Evolutionary conservation across 2,329 filamentous ascomycete species (phyloP), one percentile per base, ranked within the genome.

Genomic region (Colletotrichum orbiculare): DNA sequence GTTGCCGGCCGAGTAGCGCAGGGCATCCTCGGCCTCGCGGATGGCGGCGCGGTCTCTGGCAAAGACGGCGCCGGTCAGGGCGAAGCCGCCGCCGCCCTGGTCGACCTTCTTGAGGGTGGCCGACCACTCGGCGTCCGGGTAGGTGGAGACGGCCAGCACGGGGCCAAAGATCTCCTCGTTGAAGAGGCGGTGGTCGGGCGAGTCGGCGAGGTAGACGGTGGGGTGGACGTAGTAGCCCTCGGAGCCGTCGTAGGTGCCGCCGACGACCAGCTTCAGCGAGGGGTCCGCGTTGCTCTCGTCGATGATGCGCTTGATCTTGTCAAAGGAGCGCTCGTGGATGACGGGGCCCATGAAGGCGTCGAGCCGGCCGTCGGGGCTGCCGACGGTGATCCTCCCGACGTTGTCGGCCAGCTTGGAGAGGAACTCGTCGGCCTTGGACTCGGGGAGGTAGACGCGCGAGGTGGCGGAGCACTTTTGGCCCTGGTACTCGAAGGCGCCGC

Each of bases 1-100:
- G 76, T 86, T 87, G 50, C 85, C 85, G 9, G 84, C 85, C 12
- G 83, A 77, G 70, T 86, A 83, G 47, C 83, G 80, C 33, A 87
- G 79, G 13, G 76, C 76, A 25, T 83, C 78, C 73, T 85, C 81
- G 1, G 84, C 85, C 60, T 83, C 75, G 2, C 81, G 79, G 41
- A 85, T 78, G 8, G 81, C 84, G 11, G 71, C 72, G 1, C 79
- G 80, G 69, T 84, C 82, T 7, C 78, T 76, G 42, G 82, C 82
- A 70, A 85, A 85, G 52, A 85, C 77, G 4, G 81, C 76, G 8
- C 83, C 83, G 1, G 83, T 85, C 55, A 85, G 73, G 4, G 76
- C 78, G 62, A 83, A 82, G 1, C 77, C 78, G 7, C 77, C 81
- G 1, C 80, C 79, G 17, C 77, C 74, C 62, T 75, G 67, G 68